Percentiles rank a stretch among this genome's conserved stretches.
Conservation (phyloP, 306 rosid species). For the Carpinus fangiana region DNA sequence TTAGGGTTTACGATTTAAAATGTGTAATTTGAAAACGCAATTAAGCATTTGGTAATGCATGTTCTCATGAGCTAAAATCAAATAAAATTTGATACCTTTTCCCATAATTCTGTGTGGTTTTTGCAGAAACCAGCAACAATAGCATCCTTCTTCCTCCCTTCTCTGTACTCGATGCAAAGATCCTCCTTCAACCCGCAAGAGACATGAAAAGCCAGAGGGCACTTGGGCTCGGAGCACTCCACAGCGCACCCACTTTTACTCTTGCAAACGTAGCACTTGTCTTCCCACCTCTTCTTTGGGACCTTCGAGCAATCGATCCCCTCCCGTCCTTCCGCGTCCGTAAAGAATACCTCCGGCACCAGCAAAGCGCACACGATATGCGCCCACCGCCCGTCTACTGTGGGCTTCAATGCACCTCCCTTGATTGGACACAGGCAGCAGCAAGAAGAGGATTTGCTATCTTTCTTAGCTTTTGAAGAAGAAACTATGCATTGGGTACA, state of each 20-base stretch:
- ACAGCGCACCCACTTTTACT: conserved; percentile 52
- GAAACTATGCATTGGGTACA: conserved; percentile 49
- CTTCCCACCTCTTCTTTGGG: conserved; percentile 58
- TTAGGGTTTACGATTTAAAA: no score
- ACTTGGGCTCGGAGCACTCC: conserved; percentile 68
- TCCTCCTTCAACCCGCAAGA: conserved; percentile 72
- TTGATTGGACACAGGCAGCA: conserved; percentile 53
- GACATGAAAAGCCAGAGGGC: conserved; percentile 66
- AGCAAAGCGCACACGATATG: conserved; percentile 70
- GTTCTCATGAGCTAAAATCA: background rate
- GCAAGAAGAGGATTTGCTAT: conserved; percentile 12
- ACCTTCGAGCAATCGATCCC: conserved; percentile 73
- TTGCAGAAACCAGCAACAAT: conserved; percentile 86
- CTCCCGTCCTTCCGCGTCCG: conserved; percentile 73
- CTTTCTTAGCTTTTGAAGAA: conserved; percentile 1
- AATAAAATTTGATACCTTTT: conserved; percentile 43
- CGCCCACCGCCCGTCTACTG: conserved; percentile 56
- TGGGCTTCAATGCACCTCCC: conserved; percentile 71
- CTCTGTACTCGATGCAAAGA: conserved; percentile 63
- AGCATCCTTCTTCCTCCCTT: conserved; percentile 60
- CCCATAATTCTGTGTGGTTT: conserved; percentile 62
- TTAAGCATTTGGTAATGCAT: no score
- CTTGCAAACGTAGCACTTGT: conserved; percentile 59
- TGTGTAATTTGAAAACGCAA: no score
- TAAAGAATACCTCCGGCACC: conserved; percentile 76